phyloP scores from a whole-genome alignment of 2,329 filamentous ascomycete species.

The Diaporthe sp. region DNA sequence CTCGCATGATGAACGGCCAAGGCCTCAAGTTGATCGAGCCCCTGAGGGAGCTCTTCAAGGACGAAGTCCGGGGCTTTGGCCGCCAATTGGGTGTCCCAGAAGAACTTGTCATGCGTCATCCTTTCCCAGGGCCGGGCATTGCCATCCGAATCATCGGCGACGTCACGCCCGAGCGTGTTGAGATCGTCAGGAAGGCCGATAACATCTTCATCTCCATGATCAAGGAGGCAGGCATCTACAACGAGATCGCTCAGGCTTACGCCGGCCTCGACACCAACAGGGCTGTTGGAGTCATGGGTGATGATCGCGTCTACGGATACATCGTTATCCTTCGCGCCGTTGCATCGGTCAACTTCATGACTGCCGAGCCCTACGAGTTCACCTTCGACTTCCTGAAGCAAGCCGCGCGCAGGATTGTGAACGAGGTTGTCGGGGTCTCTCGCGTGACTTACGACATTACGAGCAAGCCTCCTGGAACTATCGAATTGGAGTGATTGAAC shows the following conservation, averaged over 20 bases:
- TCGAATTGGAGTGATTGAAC: slow-evolving; percentile 27
- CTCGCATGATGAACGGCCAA: slow-evolving; percentile 52
- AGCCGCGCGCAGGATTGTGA: slow-evolving; percentile 79
- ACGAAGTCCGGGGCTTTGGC: slow-evolving; percentile 81
- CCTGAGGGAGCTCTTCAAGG: slow-evolving; percentile 85
- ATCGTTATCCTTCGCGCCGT: slow-evolving; percentile 58
- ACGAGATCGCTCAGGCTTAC: slow-evolving; percentile 65
- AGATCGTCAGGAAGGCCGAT: slow-evolving; percentile 82
- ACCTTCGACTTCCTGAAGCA: slow-evolving; percentile 54
- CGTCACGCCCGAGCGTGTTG: slow-evolving; percentile 83
- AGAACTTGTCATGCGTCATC: slow-evolving; percentile 82
- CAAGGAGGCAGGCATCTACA: slow-evolving; percentile 78
- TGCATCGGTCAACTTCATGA: slow-evolving; percentile 78
- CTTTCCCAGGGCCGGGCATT: slow-evolving; percentile 79
- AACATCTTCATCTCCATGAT: slow-evolving; percentile 85
- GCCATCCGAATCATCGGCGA: slow-evolving; percentile 88
- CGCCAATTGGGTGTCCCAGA: slow-evolving; percentile 78
- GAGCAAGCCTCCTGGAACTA: slow-evolving; percentile 21
- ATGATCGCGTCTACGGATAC: slow-evolving; percentile 70
- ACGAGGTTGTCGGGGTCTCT: slow-evolving; percentile 82
- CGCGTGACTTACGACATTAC: slow-evolving; percentile 76
- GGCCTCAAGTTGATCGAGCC: slow-evolving; percentile 82
- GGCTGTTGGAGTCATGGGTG: slow-evolving; percentile 65
- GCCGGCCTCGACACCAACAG: slow-evolving; percentile 60
- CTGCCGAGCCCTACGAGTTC: slow-evolving; percentile 78